Evolutionary conservation across 2,329 filamentous ascomycete genomes (phyloP).

Genomic region (Paecilomyces sp.): DNA sequence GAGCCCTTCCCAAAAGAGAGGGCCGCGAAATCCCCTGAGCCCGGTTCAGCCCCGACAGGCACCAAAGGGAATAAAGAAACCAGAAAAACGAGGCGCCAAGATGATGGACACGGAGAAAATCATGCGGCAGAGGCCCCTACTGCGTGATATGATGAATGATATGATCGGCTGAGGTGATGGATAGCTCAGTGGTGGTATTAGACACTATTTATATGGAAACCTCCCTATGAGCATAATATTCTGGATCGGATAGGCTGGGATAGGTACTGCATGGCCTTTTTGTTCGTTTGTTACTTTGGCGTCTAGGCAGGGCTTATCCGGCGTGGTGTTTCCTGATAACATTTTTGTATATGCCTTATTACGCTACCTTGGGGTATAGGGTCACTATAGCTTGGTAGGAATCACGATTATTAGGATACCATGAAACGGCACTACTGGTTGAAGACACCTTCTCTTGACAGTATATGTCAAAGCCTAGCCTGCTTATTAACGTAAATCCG

Average conservation of each 20-base stretch:
- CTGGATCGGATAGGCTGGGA: not conserved
- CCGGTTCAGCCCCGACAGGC: conserved; percentile 21
- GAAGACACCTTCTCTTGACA: too few relatives aligned
- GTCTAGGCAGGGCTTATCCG: too few relatives aligned
- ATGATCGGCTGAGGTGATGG: conserved; percentile 20
- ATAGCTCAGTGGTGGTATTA: not conserved
- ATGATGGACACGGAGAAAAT: conserved; percentile 45
- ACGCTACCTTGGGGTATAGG: too few relatives aligned
- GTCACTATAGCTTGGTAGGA: too few relatives aligned
- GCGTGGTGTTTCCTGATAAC: too few relatives aligned
- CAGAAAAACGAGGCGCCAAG: conserved; percentile 55
- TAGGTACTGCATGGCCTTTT: not conserved
- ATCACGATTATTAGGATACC: too few relatives aligned
- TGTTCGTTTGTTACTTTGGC: not conserved
- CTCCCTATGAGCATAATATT: not conserved
- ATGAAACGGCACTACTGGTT: too few relatives aligned
- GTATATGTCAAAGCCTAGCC: too few relatives aligned
- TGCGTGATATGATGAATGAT: conserved; percentile 74
- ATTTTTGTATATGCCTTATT: too few relatives aligned
- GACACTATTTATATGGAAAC: not conserved
- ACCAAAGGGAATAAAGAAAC: conserved; percentile 37
- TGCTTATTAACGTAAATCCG: too few relatives aligned
- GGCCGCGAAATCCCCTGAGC: conserved; percentile 20
- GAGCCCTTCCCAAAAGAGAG: conserved; percentile 16
- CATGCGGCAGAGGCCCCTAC: conserved; percentile 59